Percentiles rank a stretch among this genome's conserved stretches.
Conservation (phyloP, 768 basidiomycete species). For the Tubosaeta sp. region DNA sequence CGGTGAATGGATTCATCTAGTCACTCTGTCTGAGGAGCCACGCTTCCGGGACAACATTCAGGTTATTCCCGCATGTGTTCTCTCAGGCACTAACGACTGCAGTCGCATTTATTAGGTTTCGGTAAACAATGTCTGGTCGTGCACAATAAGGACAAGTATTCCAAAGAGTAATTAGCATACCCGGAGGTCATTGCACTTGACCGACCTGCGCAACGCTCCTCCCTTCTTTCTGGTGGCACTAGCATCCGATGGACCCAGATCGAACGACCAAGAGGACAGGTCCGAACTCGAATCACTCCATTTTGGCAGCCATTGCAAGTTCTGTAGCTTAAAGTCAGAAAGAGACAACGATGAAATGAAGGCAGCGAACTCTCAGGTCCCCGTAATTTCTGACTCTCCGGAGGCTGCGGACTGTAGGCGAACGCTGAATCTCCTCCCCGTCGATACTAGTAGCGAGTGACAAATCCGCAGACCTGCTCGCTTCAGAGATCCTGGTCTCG, state of each 20-base stretch:
- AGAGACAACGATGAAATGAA: neutral
- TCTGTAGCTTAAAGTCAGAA: neutral
- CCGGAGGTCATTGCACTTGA: slow-evolving; percentile 12
- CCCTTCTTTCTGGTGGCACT: neutral
- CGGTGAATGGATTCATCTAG: neutral
- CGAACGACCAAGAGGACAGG: slow-evolving; percentile 1
- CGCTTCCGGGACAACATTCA: too few species aligned
- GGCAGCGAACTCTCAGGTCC: slow-evolving; percentile 4
- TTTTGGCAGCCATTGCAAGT: neutral
- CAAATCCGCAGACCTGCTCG: slow-evolving; percentile 4
- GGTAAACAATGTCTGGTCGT: slow-evolving; percentile 1
- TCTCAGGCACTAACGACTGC: neutral
- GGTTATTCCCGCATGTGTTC: too few species aligned
- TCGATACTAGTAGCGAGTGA: slow-evolving; percentile 5
- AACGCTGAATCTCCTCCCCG: slow-evolving; percentile 2
- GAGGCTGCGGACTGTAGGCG: neutral
- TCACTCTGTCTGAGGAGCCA: neutral
- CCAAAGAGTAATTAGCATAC: neutral
- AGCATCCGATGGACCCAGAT: neutral
- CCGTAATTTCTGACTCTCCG: slow-evolving; percentile 2
- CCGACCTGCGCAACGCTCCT: slow-evolving; percentile 7
- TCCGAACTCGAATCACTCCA: slow-evolving; percentile 1
- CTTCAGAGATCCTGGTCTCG: slow-evolving; percentile 4
- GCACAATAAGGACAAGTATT: neutral
- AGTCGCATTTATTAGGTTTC: neutral